Percentiles rank a stretch among this genome's conserved stretches.
These are phyloP conservation scores for Cornus kousa DNA, from an alignment of 148 eudicot species.

Conservation along the genomic window DNA sequence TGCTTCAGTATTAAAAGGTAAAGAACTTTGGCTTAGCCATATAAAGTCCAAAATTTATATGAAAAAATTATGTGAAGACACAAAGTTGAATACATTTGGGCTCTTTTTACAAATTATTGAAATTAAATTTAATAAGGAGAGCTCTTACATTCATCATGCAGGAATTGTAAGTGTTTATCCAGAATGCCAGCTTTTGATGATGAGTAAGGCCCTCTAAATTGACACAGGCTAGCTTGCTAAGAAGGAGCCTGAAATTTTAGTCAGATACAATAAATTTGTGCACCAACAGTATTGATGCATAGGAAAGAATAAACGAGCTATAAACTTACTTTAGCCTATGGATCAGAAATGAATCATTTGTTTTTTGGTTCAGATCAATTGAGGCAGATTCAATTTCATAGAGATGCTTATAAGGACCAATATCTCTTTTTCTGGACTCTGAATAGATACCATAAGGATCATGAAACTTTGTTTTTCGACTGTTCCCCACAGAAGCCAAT, in stretches of 20 bases:
- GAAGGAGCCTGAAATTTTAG: constrained; percentile 55
- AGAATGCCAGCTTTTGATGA: constrained; percentile 95
- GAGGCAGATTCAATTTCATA: constrained; percentile 56
- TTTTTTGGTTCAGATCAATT: constrained; percentile 61
- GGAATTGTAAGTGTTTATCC: constrained; percentile 91
- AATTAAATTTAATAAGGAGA: not conserved
- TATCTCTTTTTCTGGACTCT: constrained; percentile 49
- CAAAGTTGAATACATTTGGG: not conserved
- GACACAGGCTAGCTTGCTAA: constrained; percentile 66
- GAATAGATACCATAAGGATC: constrained; percentile 59
- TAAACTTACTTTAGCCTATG: constrained; percentile 75
- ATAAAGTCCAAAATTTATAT: not conserved
- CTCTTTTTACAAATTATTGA: not conserved
- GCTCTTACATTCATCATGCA: constrained; percentile 93
- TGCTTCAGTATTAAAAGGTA: not conserved
- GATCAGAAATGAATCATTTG: constrained; percentile 61
- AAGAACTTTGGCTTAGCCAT: not conserved
- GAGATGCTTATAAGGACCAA: constrained; percentile 63
- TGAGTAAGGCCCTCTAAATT: constrained; percentile 76
- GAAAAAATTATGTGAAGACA: not conserved
- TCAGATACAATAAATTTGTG: constrained; percentile 7
- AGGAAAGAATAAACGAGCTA: not conserved
- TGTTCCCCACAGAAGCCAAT: constrained; percentile 29
- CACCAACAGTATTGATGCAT: not conserved
- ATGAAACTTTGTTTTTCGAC: constrained; percentile 28